These are phyloP conservation scores for Rhizophora apiculata DNA, from an alignment of 345 rosid species.

Conservation along the genomic window DNA sequence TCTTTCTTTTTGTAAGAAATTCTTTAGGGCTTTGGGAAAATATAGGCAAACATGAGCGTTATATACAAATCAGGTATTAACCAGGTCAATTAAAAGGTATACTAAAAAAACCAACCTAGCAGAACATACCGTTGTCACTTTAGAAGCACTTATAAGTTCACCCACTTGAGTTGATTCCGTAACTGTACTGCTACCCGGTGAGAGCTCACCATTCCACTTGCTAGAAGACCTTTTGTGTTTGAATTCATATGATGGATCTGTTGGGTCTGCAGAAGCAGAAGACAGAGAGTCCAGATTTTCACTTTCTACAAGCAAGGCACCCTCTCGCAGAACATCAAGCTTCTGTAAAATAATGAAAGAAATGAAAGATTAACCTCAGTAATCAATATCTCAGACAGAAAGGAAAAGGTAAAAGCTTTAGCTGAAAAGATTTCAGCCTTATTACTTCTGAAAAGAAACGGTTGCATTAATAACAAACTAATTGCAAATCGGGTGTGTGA, in stretches of 20 bases:
- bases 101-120: not conserved
- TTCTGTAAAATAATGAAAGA: constrained; percentile 37
- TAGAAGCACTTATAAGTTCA: constrained; percentile 47
- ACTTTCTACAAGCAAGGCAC: constrained; percentile 53
- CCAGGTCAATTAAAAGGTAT: not conserved
- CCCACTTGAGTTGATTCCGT: constrained; percentile 72
- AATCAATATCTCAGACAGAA: not conserved
- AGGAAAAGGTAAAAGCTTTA: not conserved
- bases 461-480: too few species aligned
- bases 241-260: constrained; percentile 52
- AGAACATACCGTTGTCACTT: constrained; percentile 39
- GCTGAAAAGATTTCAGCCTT: too few species aligned
- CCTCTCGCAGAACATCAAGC: constrained; percentile 46
- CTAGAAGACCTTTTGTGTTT: constrained; percentile 70
- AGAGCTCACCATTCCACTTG: constrained; percentile 76
- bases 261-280: constrained; percentile 42
- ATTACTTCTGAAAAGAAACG: too few species aligned
- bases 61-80: too few species aligned
- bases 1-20: not conserved
- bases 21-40: not conserved
- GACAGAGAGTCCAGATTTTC: constrained; percentile 53
- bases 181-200: constrained; percentile 56
- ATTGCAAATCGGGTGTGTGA: too few species aligned
- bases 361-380: constrained; percentile 3
- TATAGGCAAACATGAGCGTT: not conserved